Conservation (phyloP, 441 rosid genomes). For the Jatropha multifida region DNA sequence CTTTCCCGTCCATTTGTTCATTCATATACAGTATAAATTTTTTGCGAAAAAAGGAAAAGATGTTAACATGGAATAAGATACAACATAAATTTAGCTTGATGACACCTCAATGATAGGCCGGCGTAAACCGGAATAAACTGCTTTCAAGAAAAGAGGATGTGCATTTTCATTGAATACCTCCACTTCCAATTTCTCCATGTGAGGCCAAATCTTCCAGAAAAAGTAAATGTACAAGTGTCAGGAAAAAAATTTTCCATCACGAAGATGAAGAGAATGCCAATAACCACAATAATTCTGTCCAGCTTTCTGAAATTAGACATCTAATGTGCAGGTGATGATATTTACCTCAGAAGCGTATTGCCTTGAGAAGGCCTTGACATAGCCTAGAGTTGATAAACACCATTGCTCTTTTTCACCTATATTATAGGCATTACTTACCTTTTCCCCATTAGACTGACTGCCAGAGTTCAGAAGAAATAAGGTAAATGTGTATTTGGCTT, state of each 20-base stretch:
- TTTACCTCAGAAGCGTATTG: conserved; percentile 97
- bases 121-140: conserved; percentile 68
- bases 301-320: too few relatives aligned
- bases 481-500: conserved; percentile 4
- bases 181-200: conserved; percentile 71
- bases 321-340: background rate
- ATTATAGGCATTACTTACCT: conserved; percentile 31
- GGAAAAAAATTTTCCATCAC: conserved; percentile 3
- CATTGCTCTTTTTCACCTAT: conserved; percentile 89
- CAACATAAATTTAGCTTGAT: conserved; percentile 10
- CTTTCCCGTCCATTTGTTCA: background rate
- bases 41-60: background rate
- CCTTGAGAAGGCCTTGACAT: conserved; percentile 87
- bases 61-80: background rate
- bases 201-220: conserved; percentile 77
- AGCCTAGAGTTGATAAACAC: conserved; percentile 93
- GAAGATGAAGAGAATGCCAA: background rate
- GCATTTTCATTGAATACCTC: conserved; percentile 63
- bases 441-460: conserved; percentile 61
- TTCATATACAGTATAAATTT: conserved; percentile 12
- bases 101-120: conserved; percentile 29
- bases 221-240: background rate
- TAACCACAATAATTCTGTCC: background rate
- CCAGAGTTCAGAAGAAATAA: conserved; percentile 18
- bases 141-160: conserved; percentile 78